A percentile compares a stretch with the other conserved stretches of the same genome.
phyloP scores from a whole-genome alignment of 1,139 yeast species.

The Blastobotrys elegans region DNA sequence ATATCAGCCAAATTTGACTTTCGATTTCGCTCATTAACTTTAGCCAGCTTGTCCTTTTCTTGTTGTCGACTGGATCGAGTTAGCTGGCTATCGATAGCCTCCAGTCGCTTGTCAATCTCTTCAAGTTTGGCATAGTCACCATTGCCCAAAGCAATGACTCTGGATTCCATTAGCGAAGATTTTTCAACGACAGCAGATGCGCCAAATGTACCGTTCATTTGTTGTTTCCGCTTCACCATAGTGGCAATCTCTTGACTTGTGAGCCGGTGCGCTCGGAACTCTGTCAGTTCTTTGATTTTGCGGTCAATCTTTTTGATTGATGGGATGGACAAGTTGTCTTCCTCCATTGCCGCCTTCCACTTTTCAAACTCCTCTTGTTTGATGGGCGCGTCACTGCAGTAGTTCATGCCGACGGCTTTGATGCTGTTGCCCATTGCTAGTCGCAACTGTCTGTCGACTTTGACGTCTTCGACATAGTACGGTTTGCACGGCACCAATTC shows the following conservation, averaged over 20 bases:
- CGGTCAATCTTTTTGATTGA: constrained; percentile 60
- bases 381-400: constrained; percentile 72
- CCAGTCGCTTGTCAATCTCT: constrained; percentile 49
- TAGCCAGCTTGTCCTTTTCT: constrained; percentile 43
- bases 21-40: constrained; percentile 76
- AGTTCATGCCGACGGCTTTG: constrained; percentile 67
- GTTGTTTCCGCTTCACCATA: constrained; percentile 69
- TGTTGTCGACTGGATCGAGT: constrained; percentile 10
- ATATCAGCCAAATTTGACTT: constrained; percentile 71
- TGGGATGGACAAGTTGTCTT: constrained; percentile 58
- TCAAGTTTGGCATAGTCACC: constrained; percentile 50
- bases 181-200: constrained; percentile 78
- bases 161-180: constrained; percentile 65
- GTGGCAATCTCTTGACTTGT: constrained; percentile 74
- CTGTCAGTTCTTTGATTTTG: constrained; percentile 56
- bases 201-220: constrained; percentile 52
- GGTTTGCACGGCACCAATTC: constrained; percentile 53
- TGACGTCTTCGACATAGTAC: constrained; percentile 44
- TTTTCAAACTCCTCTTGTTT: constrained; percentile 66
- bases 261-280: constrained; percentile 59
- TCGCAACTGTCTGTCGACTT: constrained; percentile 37
- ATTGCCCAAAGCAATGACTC: constrained; percentile 70
- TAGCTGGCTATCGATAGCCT: constrained; percentile 19
- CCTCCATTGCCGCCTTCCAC: constrained; percentile 57
- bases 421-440: constrained; percentile 69